Percentiles rank a stretch among this genome's conserved stretches.
Conservation (phyloP, 768 basidiomycete genomes). For the Russula sp. region DNA sequence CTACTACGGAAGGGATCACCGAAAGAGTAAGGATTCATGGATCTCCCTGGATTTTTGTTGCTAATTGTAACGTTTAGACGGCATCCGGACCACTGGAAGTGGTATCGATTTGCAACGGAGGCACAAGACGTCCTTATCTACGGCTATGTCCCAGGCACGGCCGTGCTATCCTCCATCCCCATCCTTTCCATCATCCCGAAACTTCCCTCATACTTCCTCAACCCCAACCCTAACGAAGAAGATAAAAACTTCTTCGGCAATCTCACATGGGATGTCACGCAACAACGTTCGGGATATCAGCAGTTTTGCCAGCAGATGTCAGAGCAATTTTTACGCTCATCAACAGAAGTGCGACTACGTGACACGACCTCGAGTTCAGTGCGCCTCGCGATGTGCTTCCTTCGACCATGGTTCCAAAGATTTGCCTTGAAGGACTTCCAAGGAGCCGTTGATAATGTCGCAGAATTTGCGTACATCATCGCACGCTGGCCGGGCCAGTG, state of each 20-base stretch:
- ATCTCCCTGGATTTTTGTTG: background rate
- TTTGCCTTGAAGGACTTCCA: constrained; percentile 44
- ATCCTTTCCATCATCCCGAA: constrained; percentile 60
- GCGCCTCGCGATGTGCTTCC: constrained; percentile 61
- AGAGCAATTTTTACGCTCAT: constrained; percentile 54
- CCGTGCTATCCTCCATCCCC: constrained; percentile 68
- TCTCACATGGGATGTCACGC: constrained; percentile 54
- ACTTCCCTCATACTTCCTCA: constrained; percentile 68
- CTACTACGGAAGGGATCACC: constrained; percentile 52
- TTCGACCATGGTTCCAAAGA: constrained; percentile 67
- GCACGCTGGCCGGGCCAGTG: constrained; percentile 60
- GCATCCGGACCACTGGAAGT: constrained; percentile 65
- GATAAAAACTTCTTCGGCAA: constrained; percentile 41
- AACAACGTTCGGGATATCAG: constrained; percentile 59
- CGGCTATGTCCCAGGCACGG: constrained; percentile 61
- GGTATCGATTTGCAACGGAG: constrained; percentile 71
- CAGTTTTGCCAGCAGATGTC: constrained; percentile 72
- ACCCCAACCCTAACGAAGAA: constrained; percentile 36
- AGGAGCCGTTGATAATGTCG: constrained; percentile 40
- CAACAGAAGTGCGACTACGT: constrained; percentile 54
- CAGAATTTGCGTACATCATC: constrained; percentile 39
- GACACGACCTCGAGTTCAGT: constrained; percentile 69
- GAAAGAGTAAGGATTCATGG: constrained; percentile 49
- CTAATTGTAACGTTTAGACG: constrained; percentile 42
- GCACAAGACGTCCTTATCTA: constrained; percentile 73